phyloP scores from a whole-genome alignment of 345 rosid genomes.

The Laguncularia racemosa region DNA sequence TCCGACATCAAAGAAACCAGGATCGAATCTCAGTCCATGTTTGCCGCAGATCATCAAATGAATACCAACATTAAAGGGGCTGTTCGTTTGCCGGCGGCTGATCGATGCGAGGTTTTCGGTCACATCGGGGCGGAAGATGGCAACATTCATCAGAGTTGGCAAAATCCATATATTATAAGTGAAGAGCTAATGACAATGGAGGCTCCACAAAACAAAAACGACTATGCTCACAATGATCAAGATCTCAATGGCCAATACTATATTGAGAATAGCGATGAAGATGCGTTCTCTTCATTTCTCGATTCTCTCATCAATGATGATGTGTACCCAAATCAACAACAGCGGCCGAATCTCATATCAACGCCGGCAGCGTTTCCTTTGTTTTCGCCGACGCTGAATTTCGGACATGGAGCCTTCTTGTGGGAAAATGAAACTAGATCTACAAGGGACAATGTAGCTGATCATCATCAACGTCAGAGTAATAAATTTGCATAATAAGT shows the following conservation, averaged over 20 bases:
- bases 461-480: not conserved
- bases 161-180: not conserved
- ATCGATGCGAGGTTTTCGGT: too few relatives aligned
- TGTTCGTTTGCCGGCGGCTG: too few relatives aligned
- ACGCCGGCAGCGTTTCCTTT: not conserved
- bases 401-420: not conserved
- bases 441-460: constrained; percentile 1
- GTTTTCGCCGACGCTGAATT: not conserved
- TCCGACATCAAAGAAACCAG: too few relatives aligned
- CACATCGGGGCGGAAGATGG: too few relatives aligned
- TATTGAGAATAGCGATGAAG: constrained; percentile 36
- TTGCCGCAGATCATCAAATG: too few relatives aligned
- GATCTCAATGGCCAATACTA: not conserved
- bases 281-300: constrained; percentile 53
- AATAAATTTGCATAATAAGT: too few relatives aligned
- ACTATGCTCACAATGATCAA: constrained; percentile 7
- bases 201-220: constrained; percentile 15
- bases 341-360: constrained; percentile 1
- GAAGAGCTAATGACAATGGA: constrained; percentile 5
- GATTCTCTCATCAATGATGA: constrained; percentile 55
- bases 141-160: too few relatives aligned
- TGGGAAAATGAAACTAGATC: constrained; percentile 4
- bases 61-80: too few relatives aligned
- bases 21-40: too few relatives aligned
- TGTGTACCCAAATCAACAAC: constrained; percentile 4